These are phyloP conservation scores for Coniferiporia weirii DNA, from an alignment of 1,284 basidiomycete species.

Conservation along the genomic window DNA sequence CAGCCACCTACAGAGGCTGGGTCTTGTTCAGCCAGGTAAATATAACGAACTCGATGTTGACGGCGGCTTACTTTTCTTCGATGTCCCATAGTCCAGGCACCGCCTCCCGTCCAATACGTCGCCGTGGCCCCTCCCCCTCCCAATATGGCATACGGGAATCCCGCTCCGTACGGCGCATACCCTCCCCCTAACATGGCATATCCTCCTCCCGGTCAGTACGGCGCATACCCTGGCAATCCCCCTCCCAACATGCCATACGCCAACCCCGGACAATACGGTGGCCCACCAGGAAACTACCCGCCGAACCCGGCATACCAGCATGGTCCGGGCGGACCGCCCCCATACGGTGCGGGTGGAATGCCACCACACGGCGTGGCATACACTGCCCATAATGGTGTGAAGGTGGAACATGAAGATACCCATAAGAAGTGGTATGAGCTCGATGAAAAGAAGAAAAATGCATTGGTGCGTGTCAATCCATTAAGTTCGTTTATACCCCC, in stretches of 20 bases:
- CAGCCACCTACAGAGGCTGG: not conserved
- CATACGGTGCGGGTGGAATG: not conserved
- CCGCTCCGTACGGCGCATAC: no score
- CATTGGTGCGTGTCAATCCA: constrained; percentile 40
- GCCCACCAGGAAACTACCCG: not conserved
- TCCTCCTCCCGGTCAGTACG: not conserved
- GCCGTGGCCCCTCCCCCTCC: no score
- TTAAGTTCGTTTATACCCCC: not conserved
- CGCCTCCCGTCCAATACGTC: not conserved
- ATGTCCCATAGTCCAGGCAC: not conserved
- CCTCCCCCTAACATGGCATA: no score
- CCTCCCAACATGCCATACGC: not conserved
- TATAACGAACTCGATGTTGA: not conserved
- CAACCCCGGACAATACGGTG: not conserved
- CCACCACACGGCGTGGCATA: not conserved
- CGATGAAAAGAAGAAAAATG: constrained; percentile 51
- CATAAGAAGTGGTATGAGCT: constrained; percentile 56
- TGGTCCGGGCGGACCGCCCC: not conserved
- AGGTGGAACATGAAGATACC: constrained; percentile 36
- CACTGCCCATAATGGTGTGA: not conserved
- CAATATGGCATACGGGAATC: no score
- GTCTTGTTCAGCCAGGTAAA: not conserved
- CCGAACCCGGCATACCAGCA: not conserved
- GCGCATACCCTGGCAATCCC: not conserved
- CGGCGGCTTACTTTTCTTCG: not conserved